Conservation (phyloP, 495 filamentous ascomycete species). For the Bombardia bombarda region DNA sequence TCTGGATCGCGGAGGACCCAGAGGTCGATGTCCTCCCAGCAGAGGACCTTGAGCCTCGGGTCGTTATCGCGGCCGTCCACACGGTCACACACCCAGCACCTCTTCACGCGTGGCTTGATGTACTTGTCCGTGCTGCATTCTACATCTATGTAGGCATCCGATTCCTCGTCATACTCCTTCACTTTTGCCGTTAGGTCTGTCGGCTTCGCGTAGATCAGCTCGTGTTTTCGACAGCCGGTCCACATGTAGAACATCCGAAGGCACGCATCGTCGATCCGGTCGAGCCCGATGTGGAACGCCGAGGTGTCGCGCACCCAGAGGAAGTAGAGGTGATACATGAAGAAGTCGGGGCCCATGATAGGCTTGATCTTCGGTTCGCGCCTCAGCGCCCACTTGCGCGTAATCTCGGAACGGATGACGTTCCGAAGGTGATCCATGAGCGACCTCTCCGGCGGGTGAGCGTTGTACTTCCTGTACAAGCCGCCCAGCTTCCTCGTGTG, state of each 20-base stretch:
- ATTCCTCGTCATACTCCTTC: constrained; percentile 5
- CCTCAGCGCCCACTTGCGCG: constrained; percentile 8
- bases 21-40: constrained; percentile 13
- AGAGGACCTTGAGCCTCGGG: constrained; percentile 11
- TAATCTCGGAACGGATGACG: constrained; percentile 1
- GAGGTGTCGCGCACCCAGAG: constrained; percentile 9
- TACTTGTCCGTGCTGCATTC: constrained; percentile 1
- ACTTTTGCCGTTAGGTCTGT: constrained; percentile 1
- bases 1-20: constrained; percentile 10
- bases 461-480: constrained; percentile 12
- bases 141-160: constrained; percentile 9
- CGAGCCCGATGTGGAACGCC: constrained; percentile 6
- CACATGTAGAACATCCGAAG: constrained; percentile 10
- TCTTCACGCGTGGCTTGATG: not conserved
- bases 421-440: constrained; percentile 12
- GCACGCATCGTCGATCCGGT: constrained; percentile 11
- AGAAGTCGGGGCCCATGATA: constrained; percentile 11
- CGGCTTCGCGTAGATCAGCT: constrained; percentile 12
- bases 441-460: not conserved
- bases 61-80: constrained; percentile 2
- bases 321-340: constrained; percentile 8
- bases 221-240: constrained; percentile 10
- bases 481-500: constrained; percentile 8
- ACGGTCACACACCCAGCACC: constrained; percentile 4
- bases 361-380: constrained; percentile 11